A percentile compares a stretch with the other conserved stretches of the same genome.
Conservation (phyloP, 129 eudicot genomes). For the Mikania micrantha region DNA sequence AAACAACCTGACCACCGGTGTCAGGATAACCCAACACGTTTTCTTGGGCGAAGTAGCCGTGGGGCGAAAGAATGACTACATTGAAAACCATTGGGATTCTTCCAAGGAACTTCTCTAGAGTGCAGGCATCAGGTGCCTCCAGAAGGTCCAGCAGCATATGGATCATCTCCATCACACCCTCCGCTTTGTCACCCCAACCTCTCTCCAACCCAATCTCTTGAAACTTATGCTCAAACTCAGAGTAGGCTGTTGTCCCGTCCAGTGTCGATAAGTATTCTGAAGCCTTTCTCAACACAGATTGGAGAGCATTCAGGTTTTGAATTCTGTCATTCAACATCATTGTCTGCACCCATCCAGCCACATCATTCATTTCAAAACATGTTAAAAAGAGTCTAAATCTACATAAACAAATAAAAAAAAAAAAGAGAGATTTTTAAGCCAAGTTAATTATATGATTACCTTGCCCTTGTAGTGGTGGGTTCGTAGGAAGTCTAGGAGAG, state of each 20-base stretch:
- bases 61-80: constrained; percentile 97
- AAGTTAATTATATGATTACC: no score
- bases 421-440: no score
- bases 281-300: constrained; percentile 66
- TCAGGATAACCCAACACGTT: constrained; percentile 96
- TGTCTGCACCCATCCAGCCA: no score
- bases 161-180: constrained; percentile 71
- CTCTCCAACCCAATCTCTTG: constrained; percentile 92
- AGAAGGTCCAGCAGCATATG: constrained; percentile 82
- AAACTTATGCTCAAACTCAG: constrained; percentile 65
- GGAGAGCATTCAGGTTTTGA: constrained; percentile 60
- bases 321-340: constrained; percentile 93
- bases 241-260: constrained; percentile 53
- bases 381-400: no score
- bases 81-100: constrained; percentile 96
- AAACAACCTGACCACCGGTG: constrained; percentile 99
- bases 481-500: constrained; percentile 85
- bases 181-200: constrained; percentile 94
- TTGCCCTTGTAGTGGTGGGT: constrained; percentile 74
- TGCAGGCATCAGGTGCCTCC: constrained; percentile 92
- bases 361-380: no score
- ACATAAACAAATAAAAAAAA: no score
- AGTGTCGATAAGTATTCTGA: constrained; percentile 69
- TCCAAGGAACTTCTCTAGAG: constrained; percentile 87
- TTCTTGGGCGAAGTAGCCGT: constrained; percentile 98